phyloP scores from a whole-genome alignment of 208 protist species.

The Leishmania mexicana region DNA sequence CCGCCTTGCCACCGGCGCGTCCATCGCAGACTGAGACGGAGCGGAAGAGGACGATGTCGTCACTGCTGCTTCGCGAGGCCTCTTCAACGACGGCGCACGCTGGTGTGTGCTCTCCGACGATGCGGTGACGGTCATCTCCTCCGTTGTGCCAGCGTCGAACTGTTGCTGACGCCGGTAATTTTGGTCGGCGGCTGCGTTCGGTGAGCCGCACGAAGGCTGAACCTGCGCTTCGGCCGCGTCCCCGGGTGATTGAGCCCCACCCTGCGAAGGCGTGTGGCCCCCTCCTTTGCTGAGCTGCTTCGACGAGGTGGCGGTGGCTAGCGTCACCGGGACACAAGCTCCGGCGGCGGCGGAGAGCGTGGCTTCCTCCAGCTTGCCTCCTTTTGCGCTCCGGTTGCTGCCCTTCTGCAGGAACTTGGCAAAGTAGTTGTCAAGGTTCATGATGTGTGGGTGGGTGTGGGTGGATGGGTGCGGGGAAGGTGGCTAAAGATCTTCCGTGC shows the following conservation, averaged over 20 bases:
- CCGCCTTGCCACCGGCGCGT: constrained; percentile 8
- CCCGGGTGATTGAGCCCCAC: background rate
- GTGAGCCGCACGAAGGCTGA: background rate
- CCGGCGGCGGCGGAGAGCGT: background rate
- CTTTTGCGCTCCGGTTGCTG: background rate
- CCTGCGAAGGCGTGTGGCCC: background rate
- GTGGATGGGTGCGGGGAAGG: background rate
- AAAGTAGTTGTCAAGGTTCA: constrained; percentile 73
- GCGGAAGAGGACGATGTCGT: background rate
- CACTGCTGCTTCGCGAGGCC: background rate
- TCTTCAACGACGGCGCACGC: background rate
- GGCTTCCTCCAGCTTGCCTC: background rate
- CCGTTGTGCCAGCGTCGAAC: background rate
- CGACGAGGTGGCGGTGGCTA: background rate
- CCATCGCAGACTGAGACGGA: background rate
- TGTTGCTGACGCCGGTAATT: too few relatives aligned
- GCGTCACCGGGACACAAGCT: background rate
- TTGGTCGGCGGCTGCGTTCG: background rate
- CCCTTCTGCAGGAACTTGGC: constrained; percentile 41
- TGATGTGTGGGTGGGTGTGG: constrained; percentile 4
- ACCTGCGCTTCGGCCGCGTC: constrained; percentile 6
- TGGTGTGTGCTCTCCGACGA: background rate
- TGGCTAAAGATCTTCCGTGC: background rate
- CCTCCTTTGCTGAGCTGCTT: background rate
- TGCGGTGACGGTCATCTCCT: background rate